A percentile compares a stretch with the other conserved stretches of the same genome.
phyloP scores from a whole-genome alignment of 2,329 filamentous ascomycete species.

The Raffaelea albimanens region DNA sequence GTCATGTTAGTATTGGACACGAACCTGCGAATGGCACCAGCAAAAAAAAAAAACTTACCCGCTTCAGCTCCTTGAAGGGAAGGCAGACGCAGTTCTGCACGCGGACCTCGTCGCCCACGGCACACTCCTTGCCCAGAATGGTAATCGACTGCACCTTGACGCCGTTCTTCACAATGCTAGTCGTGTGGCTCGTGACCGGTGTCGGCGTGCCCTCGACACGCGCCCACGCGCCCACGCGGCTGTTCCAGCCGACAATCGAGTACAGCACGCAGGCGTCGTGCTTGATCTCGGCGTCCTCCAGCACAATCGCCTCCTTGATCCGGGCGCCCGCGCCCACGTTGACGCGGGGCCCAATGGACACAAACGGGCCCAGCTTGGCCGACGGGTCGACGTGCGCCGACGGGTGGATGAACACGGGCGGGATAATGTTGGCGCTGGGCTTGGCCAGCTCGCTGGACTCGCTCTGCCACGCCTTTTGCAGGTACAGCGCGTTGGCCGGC shows the following conservation, averaged over 20 bases:
- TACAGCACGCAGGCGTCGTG: conserved; percentile 94
- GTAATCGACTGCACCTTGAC: conserved; percentile 98
- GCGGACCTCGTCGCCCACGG: conserved; percentile 83
- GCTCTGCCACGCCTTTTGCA: conserved; percentile 84
- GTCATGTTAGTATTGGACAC: not conserved
- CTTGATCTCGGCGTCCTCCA: conserved; percentile 92
- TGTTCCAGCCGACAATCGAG: conserved; percentile 94
- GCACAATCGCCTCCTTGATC: conserved; percentile 90
- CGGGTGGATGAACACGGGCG: conserved; percentile 92
- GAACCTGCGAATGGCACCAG: not conserved
- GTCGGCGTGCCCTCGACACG: conserved; percentile 93
- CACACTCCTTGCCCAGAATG: conserved; percentile 93
- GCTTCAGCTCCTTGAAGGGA: conserved; percentile 96
- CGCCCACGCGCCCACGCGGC: conserved; percentile 94
- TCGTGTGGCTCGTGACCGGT: conserved; percentile 77
- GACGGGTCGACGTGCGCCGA: conserved; percentile 84
- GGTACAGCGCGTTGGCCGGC: conserved; percentile 90
- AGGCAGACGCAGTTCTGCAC: conserved; percentile 98
- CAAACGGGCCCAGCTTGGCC: conserved; percentile 93
- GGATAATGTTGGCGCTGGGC: conserved; percentile 78
- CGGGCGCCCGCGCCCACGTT: conserved; percentile 77
- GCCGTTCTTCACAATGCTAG: conserved; percentile 93
- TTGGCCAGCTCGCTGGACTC: conserved; percentile 72
- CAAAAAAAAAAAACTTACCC: conserved; percentile 48
- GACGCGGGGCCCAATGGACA: conserved; percentile 87